These are phyloP conservation scores for Boletus barrowsii DNA, from an alignment of 768 basidiomycete genomes.

Conservation along the genomic window DNA sequence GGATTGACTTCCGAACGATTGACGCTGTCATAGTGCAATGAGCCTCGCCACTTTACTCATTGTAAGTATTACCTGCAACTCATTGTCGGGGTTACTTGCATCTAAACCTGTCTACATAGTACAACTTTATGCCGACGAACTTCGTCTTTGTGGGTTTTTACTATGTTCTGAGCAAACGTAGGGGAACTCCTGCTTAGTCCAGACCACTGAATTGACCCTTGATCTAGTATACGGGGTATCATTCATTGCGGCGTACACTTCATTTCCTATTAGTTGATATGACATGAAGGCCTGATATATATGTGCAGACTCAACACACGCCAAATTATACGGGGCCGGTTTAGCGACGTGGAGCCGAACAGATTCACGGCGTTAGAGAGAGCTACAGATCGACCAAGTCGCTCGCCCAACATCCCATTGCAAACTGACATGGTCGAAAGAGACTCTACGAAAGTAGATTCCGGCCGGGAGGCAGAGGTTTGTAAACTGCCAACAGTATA, in stretches of 20 bases:
- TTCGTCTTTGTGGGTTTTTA: conserved; percentile 61
- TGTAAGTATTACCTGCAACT: conserved; percentile 35
- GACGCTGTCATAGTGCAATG: conserved; percentile 18
- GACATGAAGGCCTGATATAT: conserved; percentile 9
- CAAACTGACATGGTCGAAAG: neutral
- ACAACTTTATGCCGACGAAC: conserved; percentile 50
- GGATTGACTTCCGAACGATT: neutral
- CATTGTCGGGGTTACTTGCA: neutral
- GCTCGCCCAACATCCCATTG: neutral
- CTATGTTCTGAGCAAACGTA: conserved; percentile 65
- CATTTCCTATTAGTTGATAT: neutral
- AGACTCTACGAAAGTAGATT: neutral
- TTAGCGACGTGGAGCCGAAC: conserved; percentile 42
- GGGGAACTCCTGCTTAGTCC: conserved; percentile 19
- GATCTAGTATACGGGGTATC: conserved; percentile 56
- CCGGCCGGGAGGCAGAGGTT: conserved; percentile 5
- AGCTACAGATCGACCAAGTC: conserved; percentile 7
- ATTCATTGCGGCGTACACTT: conserved; percentile 57
- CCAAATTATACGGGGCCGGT: conserved; percentile 48
- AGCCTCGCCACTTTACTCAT: conserved; percentile 51
- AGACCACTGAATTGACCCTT: neutral
- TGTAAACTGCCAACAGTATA: neutral
- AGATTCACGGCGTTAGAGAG: conserved; percentile 26
- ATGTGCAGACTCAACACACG: conserved; percentile 56
- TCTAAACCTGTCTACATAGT: conserved; percentile 37